A percentile compares a stretch with the other conserved stretches of the same genome.
Evolutionary conservation across 1,284 basidiomycete species (phyloP).

Genomic region (Ustilago bromivora): DNA sequence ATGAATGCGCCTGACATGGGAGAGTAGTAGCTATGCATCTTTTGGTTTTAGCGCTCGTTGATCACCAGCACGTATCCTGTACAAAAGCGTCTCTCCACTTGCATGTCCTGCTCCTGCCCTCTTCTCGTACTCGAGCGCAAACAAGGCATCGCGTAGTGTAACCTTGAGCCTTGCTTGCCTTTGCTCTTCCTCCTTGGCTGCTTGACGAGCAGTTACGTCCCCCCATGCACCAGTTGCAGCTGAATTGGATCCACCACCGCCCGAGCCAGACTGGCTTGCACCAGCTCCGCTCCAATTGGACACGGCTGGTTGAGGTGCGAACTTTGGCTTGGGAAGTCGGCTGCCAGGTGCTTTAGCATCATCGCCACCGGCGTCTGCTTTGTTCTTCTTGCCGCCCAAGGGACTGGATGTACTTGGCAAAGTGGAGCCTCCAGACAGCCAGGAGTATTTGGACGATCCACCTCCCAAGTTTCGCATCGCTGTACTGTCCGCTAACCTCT

Average conservation of each 20-base stretch:
- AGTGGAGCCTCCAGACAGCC: slow-evolving; percentile 45
- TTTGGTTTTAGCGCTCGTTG: slow-evolving; percentile 21
- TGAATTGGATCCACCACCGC: slow-evolving; percentile 3
- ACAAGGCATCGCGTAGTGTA: slow-evolving; percentile 63
- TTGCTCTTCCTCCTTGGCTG: slow-evolving; percentile 63
- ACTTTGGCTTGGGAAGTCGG: slow-evolving; percentile 62
- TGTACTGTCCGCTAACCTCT: slow-evolving; percentile 66
- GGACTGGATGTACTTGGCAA: slow-evolving; percentile 37
- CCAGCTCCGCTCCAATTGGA: slow-evolving; percentile 32
- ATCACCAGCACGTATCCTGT: slow-evolving; percentile 34
- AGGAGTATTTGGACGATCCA: slow-evolving; percentile 57
- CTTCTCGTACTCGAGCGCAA: slow-evolving; percentile 61
- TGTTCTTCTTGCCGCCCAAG: slow-evolving; percentile 38
- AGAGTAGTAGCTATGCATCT: slow-evolving; percentile 8
- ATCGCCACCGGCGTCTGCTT: slow-evolving; percentile 29
- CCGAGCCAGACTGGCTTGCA: slow-evolving; percentile 7
- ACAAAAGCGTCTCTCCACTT: slow-evolving; percentile 46
- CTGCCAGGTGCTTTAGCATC: slow-evolving; percentile 22
- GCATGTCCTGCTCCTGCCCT: slow-evolving; percentile 38
- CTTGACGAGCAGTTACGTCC: slow-evolving; percentile 63
- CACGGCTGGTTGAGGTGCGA: slow-evolving; percentile 56
- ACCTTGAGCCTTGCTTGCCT: slow-evolving; percentile 57
- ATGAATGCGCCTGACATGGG: background rate
- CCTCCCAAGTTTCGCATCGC: slow-evolving; percentile 65
- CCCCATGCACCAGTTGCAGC: slow-evolving; percentile 61